Evolutionary conservation across 106 monocot genomes (phyloP).

Genomic region (Posidonia australis): DNA sequence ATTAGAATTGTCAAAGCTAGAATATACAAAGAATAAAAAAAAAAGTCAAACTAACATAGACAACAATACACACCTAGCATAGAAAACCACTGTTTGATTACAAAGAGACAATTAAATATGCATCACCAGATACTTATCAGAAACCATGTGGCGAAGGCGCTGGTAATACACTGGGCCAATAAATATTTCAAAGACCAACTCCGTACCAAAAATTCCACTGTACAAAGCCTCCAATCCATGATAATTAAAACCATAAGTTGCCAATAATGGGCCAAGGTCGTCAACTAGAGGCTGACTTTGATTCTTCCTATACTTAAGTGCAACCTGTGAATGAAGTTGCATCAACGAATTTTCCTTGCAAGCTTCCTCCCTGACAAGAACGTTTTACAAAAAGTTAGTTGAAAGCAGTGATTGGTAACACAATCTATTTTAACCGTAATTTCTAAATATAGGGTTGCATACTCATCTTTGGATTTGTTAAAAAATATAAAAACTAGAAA

Average conservation of each 20-base stretch:
- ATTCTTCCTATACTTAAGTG: conserved; percentile 22
- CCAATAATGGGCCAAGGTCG: conserved; percentile 68
- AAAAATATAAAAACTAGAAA: too few species aligned
- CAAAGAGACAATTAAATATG: background rate
- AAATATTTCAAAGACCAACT: conserved; percentile 84
- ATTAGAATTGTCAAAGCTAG: too few species aligned
- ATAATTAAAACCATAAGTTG: conserved; percentile 80
- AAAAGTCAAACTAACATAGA: too few species aligned
- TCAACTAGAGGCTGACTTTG: conserved; percentile 40
- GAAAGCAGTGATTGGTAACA: background rate
- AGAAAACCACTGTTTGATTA: too few species aligned
- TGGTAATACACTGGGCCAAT: conserved; percentile 99
- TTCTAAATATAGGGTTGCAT: too few species aligned
- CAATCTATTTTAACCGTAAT: too few species aligned
- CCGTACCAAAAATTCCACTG: conserved; percentile 84
- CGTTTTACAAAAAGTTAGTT: background rate
- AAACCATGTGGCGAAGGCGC: conserved; percentile 97
- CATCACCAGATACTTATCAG: conserved; percentile 91
- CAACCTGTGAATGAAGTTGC: conserved; percentile 74
- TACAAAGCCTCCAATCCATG: conserved; percentile 88
- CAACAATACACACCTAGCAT: too few species aligned
- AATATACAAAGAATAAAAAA: too few species aligned
- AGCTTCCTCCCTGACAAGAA: conserved; percentile 58
- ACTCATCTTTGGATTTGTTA: too few species aligned
- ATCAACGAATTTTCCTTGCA: conserved; percentile 72